phyloP scores from a whole-genome alignment of 2,329 filamentous ascomycete genomes.

The Cadophora gregata region DNA sequence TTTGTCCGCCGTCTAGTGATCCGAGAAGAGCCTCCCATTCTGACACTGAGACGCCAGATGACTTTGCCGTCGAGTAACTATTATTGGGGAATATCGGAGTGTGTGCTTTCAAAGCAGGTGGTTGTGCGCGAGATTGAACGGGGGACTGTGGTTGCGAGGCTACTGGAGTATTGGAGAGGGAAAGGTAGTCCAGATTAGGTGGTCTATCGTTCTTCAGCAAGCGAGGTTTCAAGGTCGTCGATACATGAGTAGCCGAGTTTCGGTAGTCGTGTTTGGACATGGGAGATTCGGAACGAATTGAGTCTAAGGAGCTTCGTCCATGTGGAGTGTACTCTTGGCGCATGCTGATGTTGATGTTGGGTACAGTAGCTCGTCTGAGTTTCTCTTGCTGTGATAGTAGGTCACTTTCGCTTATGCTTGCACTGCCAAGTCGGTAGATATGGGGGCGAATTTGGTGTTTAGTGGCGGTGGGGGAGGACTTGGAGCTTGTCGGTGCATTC shows the following conservation, averaged over 20 bases:
- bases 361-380: slow-evolving; percentile 61
- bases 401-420: slow-evolving; percentile 57
- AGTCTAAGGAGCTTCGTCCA: slow-evolving; percentile 35
- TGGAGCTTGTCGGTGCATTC: slow-evolving; percentile 46
- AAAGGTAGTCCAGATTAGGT: slow-evolving; percentile 65
- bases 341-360: slow-evolving; percentile 46
- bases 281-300: slow-evolving; percentile 41
- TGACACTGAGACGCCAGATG: slow-evolving; percentile 59
- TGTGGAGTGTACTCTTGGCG: slow-evolving; percentile 39
- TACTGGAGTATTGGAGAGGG: slow-evolving; percentile 54
- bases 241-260: slow-evolving; percentile 42
- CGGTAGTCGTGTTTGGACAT: slow-evolving; percentile 48
- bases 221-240: slow-evolving; percentile 32
- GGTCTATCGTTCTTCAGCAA: slow-evolving; percentile 36
- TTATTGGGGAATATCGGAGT: slow-evolving; percentile 42
- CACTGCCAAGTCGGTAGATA: slow-evolving; percentile 50
- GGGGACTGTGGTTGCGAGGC: slow-evolving; percentile 58
- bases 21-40: slow-evolving; percentile 87
- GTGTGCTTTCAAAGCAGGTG: slow-evolving; percentile 49
- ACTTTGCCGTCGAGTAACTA: slow-evolving; percentile 49
- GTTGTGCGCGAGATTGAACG: slow-evolving; percentile 33
- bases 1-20: slow-evolving; percentile 77
- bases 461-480: slow-evolving; percentile 41
- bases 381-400: slow-evolving; percentile 62
- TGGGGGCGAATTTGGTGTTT: slow-evolving; percentile 49